Base-by-base conservation (phyloP, 805 yeast species). In the Candida jianshihensis region DNA sequence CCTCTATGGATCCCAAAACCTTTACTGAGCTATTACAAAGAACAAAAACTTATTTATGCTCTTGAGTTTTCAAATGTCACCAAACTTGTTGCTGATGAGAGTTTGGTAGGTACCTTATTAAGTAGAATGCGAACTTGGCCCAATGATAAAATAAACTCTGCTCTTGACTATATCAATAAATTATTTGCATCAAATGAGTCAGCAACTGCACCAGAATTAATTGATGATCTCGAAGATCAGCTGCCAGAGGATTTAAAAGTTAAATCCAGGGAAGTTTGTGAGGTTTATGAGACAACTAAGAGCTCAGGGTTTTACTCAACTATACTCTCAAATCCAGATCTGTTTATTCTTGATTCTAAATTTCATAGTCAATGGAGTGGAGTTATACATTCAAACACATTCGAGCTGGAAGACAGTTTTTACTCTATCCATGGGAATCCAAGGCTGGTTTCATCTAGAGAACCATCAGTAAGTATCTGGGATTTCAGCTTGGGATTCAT, bases 1-100 rank as follows among this genome's bases (percentile, higher is more conserved):
- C 95, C 95, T 4, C 56, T 88, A 43, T 86, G 96, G 95, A 65
- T 71, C 36, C 73, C 73, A 32, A 43, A 57, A 5, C 45, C 56
- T 5, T 38, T 67, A 16, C 41, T 56, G 19, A 34, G 47, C 15
- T 48, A 56, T 19, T 57, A 64, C 40, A 45, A 45, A 15, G 11
- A 20, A 5, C 25, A 16, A 21, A 42, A 29, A 43, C 42, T 31
- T 33, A 43, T 40, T 6, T 30, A 42, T 25, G 18, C 30, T 24
- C 31, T 40, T 16, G 42, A 35, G 17, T 36, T 38, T 1, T 26
- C 29, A n/a, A 29, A 31, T 6, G 19, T 41, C 3, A 30, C 31
- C 12, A 30, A 32, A 12, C 15, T 22, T n/a, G n/a, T 39, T 12
- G 6, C 20, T 3, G 29, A 30, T 26, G 33, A 34, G 22, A 26